Percentiles rank a stretch among this genome's conserved stretches.
Evolutionary conservation across 2,329 filamentous ascomycete genomes (phyloP).

Genomic region (Clonostachys solani): DNA sequence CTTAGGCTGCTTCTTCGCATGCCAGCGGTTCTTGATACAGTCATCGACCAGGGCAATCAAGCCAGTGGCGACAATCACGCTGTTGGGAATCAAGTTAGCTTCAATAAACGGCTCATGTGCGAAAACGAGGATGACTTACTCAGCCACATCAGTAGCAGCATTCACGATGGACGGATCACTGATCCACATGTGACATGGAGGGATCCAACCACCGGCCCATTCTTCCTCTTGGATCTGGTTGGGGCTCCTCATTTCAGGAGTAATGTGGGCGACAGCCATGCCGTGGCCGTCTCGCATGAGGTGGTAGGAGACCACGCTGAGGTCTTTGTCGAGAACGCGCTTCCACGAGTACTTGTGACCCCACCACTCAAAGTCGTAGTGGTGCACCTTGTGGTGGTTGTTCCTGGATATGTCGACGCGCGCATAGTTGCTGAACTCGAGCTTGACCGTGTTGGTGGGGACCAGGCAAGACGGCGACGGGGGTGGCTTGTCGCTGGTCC

Average conservation of each 20-base stretch:
- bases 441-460: constrained; percentile 75
- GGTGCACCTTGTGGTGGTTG: constrained; percentile 54
- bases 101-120: constrained; percentile 1
- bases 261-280: constrained; percentile 72
- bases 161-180: constrained; percentile 67
- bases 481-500: constrained; percentile 13
- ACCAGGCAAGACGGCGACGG: constrained; percentile 28
- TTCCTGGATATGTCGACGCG: constrained; percentile 76
- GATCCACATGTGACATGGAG: constrained; percentile 88
- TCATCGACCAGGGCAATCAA: constrained; percentile 87
- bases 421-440: constrained; percentile 97
- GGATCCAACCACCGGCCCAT: constrained; percentile 81
- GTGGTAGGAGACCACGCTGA: constrained; percentile 70
- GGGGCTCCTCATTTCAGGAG: constrained; percentile 71
- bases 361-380: constrained; percentile 95
- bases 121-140: constrained; percentile 52
- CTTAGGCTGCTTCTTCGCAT: constrained; percentile 30
- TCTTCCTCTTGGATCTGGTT: constrained; percentile 69
- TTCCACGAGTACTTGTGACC: constrained; percentile 82
- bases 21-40: constrained; percentile 79
- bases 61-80: constrained; percentile 86
- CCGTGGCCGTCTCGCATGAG: constrained; percentile 63
- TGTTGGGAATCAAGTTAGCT: constrained; percentile 31
- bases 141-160: constrained; percentile 74
- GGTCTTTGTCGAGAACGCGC: constrained; percentile 67